Evolutionary conservation across 2,329 filamentous ascomycete genomes (phyloP), one percentile per base, ranked within the genome.

Genomic region (Rhexocercosporidium sp.): DNA sequence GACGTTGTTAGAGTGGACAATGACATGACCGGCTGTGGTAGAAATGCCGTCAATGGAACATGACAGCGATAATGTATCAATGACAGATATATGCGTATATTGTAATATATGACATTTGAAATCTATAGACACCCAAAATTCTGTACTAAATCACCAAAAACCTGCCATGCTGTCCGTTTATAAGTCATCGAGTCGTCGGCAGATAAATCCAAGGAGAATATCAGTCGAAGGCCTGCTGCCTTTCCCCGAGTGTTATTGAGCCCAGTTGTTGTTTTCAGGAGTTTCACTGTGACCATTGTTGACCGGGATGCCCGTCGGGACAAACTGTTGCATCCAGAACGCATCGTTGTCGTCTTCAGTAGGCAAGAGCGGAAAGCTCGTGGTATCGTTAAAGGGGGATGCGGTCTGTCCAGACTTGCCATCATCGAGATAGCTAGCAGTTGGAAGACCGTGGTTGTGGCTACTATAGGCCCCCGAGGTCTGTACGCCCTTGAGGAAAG

Each of bases 301-400:
- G 49, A 72, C 53, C 9, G 70, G 47, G 25, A 69, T 53, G 41
- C 54, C 69, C 25, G 66, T 73, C 1, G 72, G 47, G 14, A 72
- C 57, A 66, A 79, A 81, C 60, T 77, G 78, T 70, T 75, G 77
- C 74, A 81, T 81, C 80, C 80, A 82, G 65, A 78, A 79, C 9
- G 69, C 66, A 31, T 81, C 79, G 18, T 78, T 77, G 46, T 88
- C 86, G 11, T 86, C 80, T 70, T 84, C 79, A 7, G 82, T 81
- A 31, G 84, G 78, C 54, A 84, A 81, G 7, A 80, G 76, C 47
- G 66, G 67, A 39, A 74, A 75, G 37, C 57, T 70, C 20, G 64
- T 64, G 34, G 68, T 77, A 39, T 82, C 79, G 44, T 82, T 79
- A 46, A 78, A 76, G 1, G 80, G 62, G 14, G 73, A 75, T 25